These are phyloP conservation scores for Penicillium samsonianum DNA, from an alignment of 495 filamentous ascomycete genomes.

Conservation along the genomic window DNA sequence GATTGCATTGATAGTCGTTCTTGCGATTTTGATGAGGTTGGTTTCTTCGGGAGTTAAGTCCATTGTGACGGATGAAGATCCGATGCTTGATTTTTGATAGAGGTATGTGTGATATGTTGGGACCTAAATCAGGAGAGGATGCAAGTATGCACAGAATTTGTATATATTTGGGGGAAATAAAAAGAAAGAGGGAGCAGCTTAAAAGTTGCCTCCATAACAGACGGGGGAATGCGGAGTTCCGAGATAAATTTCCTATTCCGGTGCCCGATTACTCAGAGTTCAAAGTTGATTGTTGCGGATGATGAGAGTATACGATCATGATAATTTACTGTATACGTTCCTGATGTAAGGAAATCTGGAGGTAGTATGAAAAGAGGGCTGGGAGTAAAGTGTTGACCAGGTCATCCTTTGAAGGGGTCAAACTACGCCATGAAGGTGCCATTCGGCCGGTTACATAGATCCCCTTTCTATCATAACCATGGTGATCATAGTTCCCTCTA, in stretches of 20 bases:
- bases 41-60: neutral
- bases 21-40: constrained; percentile 1
- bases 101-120: neutral
- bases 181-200: neutral
- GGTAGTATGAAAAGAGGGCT: neutral
- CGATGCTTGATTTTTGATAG: neutral
- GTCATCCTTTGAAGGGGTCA: neutral
- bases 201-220: neutral
- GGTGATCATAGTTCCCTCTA: neutral
- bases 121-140: too few relatives aligned
- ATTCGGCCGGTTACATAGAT: neutral
- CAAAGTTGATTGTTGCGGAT: neutral
- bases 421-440: neutral
- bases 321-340: neutral
- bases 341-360: too few relatives aligned
- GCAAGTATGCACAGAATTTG: neutral
- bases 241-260: neutral
- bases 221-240: neutral
- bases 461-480: neutral
- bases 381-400: neutral
- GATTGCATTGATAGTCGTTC: constrained; percentile 1
- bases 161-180: neutral
- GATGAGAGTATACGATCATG: neutral
- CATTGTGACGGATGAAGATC: neutral
- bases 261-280: neutral